Conservation (phyloP, 192 early-diverging fungal species). For the Neocallimastix lanati region DNA sequence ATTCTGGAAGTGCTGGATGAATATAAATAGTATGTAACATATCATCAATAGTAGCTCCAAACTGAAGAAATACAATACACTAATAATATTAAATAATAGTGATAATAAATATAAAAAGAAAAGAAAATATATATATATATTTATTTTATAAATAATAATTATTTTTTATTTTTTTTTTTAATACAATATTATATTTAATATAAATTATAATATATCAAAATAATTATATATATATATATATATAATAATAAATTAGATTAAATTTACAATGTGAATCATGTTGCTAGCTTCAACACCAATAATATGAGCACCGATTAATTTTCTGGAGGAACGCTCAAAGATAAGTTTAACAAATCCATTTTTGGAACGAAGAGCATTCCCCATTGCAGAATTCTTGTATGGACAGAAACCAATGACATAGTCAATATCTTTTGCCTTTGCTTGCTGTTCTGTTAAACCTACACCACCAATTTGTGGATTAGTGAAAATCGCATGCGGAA, state of each 20-base stretch:
- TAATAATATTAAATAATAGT: not conserved
- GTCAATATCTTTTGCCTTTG: constrained; percentile 68
- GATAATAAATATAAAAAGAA: no score
- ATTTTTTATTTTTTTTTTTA: no score
- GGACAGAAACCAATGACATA: constrained; percentile 88
- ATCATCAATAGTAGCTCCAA: constrained; percentile 12
- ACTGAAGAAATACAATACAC: constrained; percentile 2
- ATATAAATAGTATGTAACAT: constrained; percentile 14
- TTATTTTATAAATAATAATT: no score
- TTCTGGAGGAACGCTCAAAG: constrained; percentile 84
- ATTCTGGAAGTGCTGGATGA: constrained; percentile 15
- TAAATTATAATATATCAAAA: no score
- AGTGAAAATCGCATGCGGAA: constrained; percentile 23
- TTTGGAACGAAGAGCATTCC: constrained; percentile 56
- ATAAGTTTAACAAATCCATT: constrained; percentile 95
- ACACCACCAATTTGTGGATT: constrained; percentile 98
- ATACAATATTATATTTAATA: no score
- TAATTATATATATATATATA: no score
- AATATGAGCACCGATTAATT: constrained; percentile 95
- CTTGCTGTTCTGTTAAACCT: constrained; percentile 85
- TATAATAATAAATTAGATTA: no score
- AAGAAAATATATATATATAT: no score
- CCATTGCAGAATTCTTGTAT: constrained; percentile 75
- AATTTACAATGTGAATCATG: constrained; percentile 12
- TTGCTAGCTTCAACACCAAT: constrained; percentile 42